Evolutionary conservation across 164 flowering plant species (phyloP), one percentile per base, ranked within the genome.

Genomic region (Paratinospora sagittata): DNA sequence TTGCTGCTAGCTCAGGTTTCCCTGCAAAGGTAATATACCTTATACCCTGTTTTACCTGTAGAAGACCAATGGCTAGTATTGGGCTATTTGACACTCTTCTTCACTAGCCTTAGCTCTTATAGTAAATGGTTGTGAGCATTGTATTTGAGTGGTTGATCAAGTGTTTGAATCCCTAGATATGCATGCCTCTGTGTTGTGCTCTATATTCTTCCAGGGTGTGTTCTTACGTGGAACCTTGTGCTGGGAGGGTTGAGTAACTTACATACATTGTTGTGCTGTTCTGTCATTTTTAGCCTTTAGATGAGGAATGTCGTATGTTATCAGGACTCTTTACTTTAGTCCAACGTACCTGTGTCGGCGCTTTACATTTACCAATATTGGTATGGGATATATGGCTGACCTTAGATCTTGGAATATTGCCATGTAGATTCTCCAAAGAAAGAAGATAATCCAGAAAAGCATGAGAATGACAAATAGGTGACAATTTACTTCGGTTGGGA

Each of bases 21-120:
- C 81, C 86, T 63, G 86, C 84, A 47, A 69, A 85, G 94, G 98
- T 90, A 80, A 21, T 13, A 9, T 12, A 19, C 5, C 39, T 78
- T 12, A 9, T 27, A 58, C 3, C n/a, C 8, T 64, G 23, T 64
- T 19, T 52, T 52, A 17, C 60, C 21, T 52, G n/a, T 52, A 17
- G n/a, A 52, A 52, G 8, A 52, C 60, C 0, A 52, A 52, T 17
- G n/a, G 23, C 17, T 52, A 19, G 60, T 17, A 16, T 52, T 17
- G 21, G 19, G 19, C 60, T 17, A 19, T 52, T 41, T 52, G 21
- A 16, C n/a, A 52, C 21, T 52, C 21, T 52, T n/a, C n/a, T n/a
- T n/a, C 19, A 52, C 3, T 19, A 19, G 60, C 60, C 58, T 52
- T 1, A 2, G 60, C 60, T 52, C 23, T 52, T 14, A 47, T 13